phyloP scores from a whole-genome alignment of 108 stramenopile species.

The Skeletonema menzelii region DNA sequence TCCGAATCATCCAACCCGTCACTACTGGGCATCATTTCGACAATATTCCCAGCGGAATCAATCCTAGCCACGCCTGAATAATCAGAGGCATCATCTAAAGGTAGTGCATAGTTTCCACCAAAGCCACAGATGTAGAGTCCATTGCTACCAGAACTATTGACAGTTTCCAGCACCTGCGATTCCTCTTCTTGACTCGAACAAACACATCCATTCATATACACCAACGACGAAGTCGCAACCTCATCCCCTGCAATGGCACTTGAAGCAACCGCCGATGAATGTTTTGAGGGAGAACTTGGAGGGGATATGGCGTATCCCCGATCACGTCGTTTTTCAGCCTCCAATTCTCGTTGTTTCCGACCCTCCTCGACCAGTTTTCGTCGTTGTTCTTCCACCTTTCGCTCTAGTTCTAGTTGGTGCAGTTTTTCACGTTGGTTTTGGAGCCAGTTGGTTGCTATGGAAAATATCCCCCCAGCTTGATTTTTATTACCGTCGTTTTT shows the following conservation, averaged over 20 bases:
- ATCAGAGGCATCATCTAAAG: constrained; percentile 20
- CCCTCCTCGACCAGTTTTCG: constrained; percentile 46
- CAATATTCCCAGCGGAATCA: constrained; percentile 27
- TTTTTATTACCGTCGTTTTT: neutral
- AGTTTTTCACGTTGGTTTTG: constrained; percentile 39
- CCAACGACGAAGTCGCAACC: neutral
- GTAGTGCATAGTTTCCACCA: neutral
- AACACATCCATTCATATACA: constrained; percentile 1
- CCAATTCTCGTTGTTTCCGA: constrained; percentile 26
- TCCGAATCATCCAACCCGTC: constrained; percentile 15
- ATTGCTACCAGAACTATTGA: neutral
- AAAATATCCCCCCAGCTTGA: constrained; percentile 18
- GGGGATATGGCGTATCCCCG: neutral
- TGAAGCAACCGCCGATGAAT: neutral
- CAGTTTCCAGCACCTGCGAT: neutral
- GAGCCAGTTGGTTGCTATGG: constrained; percentile 42
- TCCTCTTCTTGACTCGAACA: constrained; percentile 8
- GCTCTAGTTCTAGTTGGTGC: constrained; percentile 38
- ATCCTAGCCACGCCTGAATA: constrained; percentile 20
- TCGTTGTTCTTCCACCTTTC: constrained; percentile 49
- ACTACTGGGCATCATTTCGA: constrained; percentile 19
- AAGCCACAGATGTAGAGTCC: constrained; percentile 32
- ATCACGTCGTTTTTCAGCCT: constrained; percentile 9
- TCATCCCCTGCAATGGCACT: constrained; percentile 3
- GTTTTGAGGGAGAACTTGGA: neutral